Percentiles rank a stretch among this genome's conserved stretches.
Evolutionary conservation across 225 moss, liverwort and hornwort species (phyloP).

Genomic region (Thuidium tamariscinum): DNA sequence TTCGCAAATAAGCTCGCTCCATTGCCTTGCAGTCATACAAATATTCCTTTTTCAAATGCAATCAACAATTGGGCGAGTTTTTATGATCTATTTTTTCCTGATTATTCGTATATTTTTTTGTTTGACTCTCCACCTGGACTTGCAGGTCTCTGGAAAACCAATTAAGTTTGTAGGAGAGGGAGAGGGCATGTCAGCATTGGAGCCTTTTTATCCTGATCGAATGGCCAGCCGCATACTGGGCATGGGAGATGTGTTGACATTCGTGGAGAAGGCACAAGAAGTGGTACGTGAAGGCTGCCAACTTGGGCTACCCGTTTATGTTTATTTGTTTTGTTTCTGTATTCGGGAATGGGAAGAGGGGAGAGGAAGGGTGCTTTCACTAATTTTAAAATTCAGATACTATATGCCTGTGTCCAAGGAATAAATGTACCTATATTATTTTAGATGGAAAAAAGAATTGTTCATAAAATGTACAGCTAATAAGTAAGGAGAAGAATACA

Average conservation of each 20-base stretch:
- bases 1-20: background rate
- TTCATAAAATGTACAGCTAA: background rate
- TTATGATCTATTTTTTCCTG: background rate
- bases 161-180: conserved; percentile 98
- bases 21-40: background rate
- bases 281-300: conserved; percentile 25
- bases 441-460: background rate
- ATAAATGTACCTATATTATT: background rate
- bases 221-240: conserved; percentile 92
- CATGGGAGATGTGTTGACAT: conserved; percentile 91
- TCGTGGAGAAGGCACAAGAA: conserved; percentile 95
- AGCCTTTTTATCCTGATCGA: conserved; percentile 94
- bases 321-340: background rate
- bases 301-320: background rate
- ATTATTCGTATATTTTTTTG: background rate
- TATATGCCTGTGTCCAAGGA: background rate
- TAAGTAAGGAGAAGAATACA: background rate
- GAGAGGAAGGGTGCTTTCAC: background rate
- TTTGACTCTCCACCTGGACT: background rate
- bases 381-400: background rate
- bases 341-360: background rate
- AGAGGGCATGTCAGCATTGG: conserved; percentile 74
- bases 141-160: conserved; percentile 79
- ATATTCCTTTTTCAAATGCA: background rate
- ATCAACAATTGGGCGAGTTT: background rate